Percentiles rank a stretch among this genome's conserved stretches.
Evolutionary conservation across 768 basidiomycete genomes (phyloP).

Genomic region (Termitomyces sp.): DNA sequence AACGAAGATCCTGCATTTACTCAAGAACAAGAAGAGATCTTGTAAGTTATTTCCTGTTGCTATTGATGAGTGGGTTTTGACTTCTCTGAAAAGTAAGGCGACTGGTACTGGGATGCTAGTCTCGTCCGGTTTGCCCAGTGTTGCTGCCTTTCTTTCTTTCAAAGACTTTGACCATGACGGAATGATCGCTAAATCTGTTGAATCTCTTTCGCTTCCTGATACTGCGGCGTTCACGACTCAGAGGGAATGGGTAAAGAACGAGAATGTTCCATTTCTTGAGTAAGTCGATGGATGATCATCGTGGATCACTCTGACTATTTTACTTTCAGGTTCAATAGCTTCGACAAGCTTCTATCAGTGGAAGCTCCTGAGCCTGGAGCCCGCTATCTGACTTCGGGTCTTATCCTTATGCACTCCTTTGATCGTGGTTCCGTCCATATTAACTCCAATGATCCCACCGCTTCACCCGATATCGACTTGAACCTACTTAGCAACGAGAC

Average conservation of each 20-base stretch:
- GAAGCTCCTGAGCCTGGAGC: slow-evolving; percentile 14
- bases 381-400: slow-evolving; percentile 16
- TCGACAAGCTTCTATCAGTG: not conserved
- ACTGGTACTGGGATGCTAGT: not conserved
- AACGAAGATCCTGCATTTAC: not conserved
- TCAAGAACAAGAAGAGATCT: not conserved
- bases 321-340: not conserved
- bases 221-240: not conserved
- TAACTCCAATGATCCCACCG: slow-evolving; percentile 14
- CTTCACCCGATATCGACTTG: slow-evolving; percentile 14
- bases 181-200: not conserved
- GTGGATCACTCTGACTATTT: not conserved
- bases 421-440: slow-evolving; percentile 35
- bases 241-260: not conserved
- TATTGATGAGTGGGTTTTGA: not conserved
- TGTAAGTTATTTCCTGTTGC: not conserved
- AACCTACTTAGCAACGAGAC: slow-evolving; percentile 11
- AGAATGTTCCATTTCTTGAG: slow-evolving; percentile 3
- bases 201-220: not conserved
- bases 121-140: not conserved
- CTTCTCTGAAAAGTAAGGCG: not conserved
- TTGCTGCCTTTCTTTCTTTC: slow-evolving; percentile 1
- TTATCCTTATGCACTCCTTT: slow-evolving; percentile 29
- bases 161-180: slow-evolving; percentile 1
- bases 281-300: not conserved